phyloP scores from a whole-genome alignment of 331 rosid species.

The Acacia pycnantha region DNA sequence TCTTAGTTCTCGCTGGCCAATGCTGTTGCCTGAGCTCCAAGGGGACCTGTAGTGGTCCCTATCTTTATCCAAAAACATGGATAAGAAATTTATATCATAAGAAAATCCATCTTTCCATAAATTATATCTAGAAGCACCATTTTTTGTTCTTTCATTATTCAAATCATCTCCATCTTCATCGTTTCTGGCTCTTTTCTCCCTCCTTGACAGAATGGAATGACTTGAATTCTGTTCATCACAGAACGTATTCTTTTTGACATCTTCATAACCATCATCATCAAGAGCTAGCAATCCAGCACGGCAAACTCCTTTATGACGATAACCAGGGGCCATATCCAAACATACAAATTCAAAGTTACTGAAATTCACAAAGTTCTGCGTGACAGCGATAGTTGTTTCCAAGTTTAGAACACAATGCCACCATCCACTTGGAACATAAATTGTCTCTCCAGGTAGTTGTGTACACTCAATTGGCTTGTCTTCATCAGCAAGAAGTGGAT shows the following conservation, averaged over 20 bases:
- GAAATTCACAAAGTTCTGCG: conserved; percentile 88
- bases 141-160: conserved; percentile 27
- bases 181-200: conserved; percentile 67
- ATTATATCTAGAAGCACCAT: conserved; percentile 48
- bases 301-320: conserved; percentile 94
- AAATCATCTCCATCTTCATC: conserved; percentile 51
- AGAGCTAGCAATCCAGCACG: conserved; percentile 95
- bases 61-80: conserved; percentile 77
- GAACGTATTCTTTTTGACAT: conserved; percentile 36
- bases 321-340: conserved; percentile 99
- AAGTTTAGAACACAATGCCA: conserved; percentile 97
- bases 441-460: conserved; percentile 95
- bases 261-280: conserved; percentile 58
- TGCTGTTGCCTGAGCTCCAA: conserved; percentile 92
- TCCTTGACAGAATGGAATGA: conserved; percentile 56
- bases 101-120: conserved; percentile 73
- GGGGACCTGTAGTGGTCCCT: conserved; percentile 84
- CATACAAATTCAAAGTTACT: conserved; percentile 92
- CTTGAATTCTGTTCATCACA: conserved; percentile 30
- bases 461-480: conserved; percentile 98
- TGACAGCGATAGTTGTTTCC: conserved; percentile 91
- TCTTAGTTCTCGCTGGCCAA: conserved; percentile 94
- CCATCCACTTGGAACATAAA: conserved; percentile 99
- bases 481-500: conserved; percentile 98
- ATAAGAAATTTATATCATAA: conserved; percentile 77